phyloP scores from a whole-genome alignment of 164 flowering plant genomes.

The Liquidambar formosana region DNA sequence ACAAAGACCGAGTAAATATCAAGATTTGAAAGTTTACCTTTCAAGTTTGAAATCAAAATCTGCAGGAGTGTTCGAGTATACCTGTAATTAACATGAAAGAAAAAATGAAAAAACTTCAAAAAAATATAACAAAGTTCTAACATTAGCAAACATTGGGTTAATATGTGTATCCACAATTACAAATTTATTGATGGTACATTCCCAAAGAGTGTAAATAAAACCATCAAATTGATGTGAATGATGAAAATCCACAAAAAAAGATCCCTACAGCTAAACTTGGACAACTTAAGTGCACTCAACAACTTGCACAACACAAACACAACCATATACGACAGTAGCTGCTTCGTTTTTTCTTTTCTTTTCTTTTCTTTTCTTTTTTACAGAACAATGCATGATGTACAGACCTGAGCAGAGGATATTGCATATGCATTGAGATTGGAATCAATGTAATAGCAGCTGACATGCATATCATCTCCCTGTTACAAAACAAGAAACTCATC shows the following conservation, averaged over 20 bases:
- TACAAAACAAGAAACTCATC: constrained; percentile 3
- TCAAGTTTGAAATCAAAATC: constrained; percentile 96
- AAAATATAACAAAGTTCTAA: not conserved
- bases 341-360: no score
- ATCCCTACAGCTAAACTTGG: no score
- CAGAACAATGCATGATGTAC: constrained; percentile 7
- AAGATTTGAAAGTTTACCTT: constrained; percentile 43
- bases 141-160: not conserved
- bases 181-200: no score
- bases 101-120: not conserved
- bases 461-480: constrained; percentile 79
- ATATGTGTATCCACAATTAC: no score
- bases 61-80: constrained; percentile 93
- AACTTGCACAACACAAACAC: no score
- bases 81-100: constrained; percentile 31
- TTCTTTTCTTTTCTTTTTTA: no score
- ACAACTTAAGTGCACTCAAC: no score
- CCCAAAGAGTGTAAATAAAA: no score
- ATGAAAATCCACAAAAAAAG: no score
- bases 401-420: constrained; percentile 85
- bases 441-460: constrained; percentile 88
- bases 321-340: no score
- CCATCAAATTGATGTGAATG: no score
- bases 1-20: not conserved
- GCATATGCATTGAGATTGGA: constrained; percentile 68